phyloP scores from a whole-genome alignment of 306 rosid species.

The Corylus avellana region DNA sequence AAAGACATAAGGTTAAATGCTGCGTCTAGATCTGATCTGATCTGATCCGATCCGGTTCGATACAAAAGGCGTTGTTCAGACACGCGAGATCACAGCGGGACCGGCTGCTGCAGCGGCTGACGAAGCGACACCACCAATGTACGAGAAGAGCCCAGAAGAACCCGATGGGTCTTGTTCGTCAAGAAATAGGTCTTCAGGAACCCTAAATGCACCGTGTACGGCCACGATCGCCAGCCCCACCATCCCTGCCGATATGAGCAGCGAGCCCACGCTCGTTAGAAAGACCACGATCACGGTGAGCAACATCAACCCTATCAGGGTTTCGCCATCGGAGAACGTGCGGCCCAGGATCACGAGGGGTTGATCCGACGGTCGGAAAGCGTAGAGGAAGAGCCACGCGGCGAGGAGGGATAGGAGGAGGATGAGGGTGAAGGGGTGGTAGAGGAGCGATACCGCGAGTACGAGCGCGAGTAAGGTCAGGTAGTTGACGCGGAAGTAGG shows the following conservation, averaged over 20 bases:
- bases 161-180: constrained; percentile 33
- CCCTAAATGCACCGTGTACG: constrained; percentile 44
- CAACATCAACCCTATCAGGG: constrained; percentile 23
- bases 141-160: constrained; percentile 29
- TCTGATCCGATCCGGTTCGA: background rate
- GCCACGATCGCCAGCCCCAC: constrained; percentile 31
- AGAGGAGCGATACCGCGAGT: constrained; percentile 38
- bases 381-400: constrained; percentile 47
- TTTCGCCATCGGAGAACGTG: constrained; percentile 23
- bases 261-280: constrained; percentile 37
- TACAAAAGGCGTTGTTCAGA: background rate
- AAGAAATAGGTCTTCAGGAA: constrained; percentile 49
- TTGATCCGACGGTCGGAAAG: constrained; percentile 41
- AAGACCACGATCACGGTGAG: constrained; percentile 33
- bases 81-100: constrained; percentile 20
- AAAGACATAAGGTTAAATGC: background rate
- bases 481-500: constrained; percentile 51
- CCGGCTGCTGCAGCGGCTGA: constrained; percentile 12
- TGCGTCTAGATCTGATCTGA: background rate
- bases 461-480: constrained; percentile 31
- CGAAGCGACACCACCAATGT: constrained; percentile 23
- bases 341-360: constrained; percentile 32
- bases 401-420: constrained; percentile 29
- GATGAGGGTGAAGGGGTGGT: constrained; percentile 44
- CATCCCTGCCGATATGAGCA: constrained; percentile 34